These are phyloP conservation scores for Penicillium verhagenii DNA, from an alignment of 495 filamentous ascomycete genomes.

Conservation along the genomic window DNA sequence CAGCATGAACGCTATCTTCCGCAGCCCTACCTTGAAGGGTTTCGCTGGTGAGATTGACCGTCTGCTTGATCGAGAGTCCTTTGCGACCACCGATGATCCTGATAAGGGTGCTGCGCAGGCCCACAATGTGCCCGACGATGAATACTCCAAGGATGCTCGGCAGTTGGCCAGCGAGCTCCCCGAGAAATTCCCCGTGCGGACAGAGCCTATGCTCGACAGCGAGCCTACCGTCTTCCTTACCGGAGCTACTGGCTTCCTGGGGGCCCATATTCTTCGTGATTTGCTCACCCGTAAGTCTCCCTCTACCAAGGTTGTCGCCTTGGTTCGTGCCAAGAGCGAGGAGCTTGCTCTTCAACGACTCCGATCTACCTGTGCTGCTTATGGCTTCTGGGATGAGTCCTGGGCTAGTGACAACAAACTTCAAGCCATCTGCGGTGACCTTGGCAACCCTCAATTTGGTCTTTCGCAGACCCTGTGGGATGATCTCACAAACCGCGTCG, in stretches of 20 bases:
- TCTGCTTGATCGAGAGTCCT: slow-evolving; percentile 41
- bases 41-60: slow-evolving; percentile 77
- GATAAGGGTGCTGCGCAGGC: slow-evolving; percentile 21
- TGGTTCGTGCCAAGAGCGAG: slow-evolving; percentile 67
- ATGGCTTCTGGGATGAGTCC: slow-evolving; percentile 75
- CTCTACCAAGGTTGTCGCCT: slow-evolving; percentile 67
- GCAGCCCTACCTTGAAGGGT: slow-evolving; percentile 66
- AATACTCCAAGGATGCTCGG: slow-evolving; percentile 67
- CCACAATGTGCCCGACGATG: slow-evolving; percentile 45
- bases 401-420: slow-evolving; percentile 57
- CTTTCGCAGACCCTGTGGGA: slow-evolving; percentile 63
- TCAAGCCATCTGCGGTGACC: slow-evolving; percentile 66
- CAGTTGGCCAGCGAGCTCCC: slow-evolving; percentile 54
- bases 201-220: slow-evolving; percentile 24
- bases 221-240: slow-evolving; percentile 74
- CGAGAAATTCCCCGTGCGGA: slow-evolving; percentile 29
- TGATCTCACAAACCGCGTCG: slow-evolving; percentile 59
- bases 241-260: slow-evolving; percentile 89
- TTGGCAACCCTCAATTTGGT: slow-evolving; percentile 71
- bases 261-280: slow-evolving; percentile 76
- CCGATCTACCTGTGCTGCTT: slow-evolving; percentile 48
- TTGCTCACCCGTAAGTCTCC: slow-evolving; percentile 60
- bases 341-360: slow-evolving; percentile 52
- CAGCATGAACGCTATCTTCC: slow-evolving; percentile 74
- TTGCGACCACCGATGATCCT: slow-evolving; percentile 33